Evolutionary conservation across 306 rosid species (phyloP).

Genomic region (Glycine latifolia): DNA sequence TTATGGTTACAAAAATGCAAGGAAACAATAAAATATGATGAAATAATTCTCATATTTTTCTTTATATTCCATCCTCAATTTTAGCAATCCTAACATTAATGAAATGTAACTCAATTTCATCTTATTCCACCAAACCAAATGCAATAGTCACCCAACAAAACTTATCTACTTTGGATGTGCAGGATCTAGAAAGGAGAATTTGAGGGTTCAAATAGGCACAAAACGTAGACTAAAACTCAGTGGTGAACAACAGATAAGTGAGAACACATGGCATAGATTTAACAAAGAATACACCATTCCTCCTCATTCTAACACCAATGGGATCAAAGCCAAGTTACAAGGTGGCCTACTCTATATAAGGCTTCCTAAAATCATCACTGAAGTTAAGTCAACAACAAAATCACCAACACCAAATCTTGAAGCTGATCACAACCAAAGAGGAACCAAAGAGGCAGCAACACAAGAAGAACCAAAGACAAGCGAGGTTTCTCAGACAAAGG

Average conservation of each 20-base stretch:
- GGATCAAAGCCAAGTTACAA: constrained; percentile 54
- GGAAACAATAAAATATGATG: background rate
- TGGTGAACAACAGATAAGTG: constrained; percentile 49
- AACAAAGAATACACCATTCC: constrained; percentile 47
- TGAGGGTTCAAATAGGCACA: constrained; percentile 55
- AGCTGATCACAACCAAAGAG: background rate
- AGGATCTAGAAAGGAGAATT: constrained; percentile 55
- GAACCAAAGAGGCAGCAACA: background rate
- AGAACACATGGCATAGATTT: constrained; percentile 57
- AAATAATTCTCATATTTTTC: background rate
- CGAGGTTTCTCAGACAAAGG: background rate
- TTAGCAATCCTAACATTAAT: background rate
- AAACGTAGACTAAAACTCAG: constrained; percentile 28
- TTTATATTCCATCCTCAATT: background rate
- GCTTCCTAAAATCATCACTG: constrained; percentile 43
- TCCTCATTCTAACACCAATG: constrained; percentile 32
- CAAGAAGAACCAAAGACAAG: background rate
- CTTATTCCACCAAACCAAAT: background rate
- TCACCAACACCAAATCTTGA: background rate
- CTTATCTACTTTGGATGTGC: background rate
- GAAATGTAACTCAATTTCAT: background rate
- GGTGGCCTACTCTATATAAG: constrained; percentile 50
- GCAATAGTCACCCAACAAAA: background rate
- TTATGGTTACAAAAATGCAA: no score
- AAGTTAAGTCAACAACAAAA: background rate